phyloP scores from a whole-genome alignment of 2,329 filamentous ascomycete species.

The Claviceps pazoutovae region DNA sequence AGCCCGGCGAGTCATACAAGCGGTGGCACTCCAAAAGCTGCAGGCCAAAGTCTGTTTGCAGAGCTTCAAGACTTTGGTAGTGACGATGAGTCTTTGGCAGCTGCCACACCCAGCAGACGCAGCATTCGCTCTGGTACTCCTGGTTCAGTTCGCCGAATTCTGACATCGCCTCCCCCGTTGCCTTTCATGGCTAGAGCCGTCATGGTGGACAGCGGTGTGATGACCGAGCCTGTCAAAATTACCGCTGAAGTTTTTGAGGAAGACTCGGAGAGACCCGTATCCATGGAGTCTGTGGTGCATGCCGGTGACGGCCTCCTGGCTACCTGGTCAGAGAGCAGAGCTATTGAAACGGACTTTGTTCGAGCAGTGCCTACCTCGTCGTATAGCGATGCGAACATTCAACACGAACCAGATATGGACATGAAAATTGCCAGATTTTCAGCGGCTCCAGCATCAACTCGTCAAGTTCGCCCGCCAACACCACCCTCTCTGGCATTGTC shows the following conservation, averaged over 20 bases:
- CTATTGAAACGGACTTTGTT: constrained; percentile 15
- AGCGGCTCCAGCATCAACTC: constrained; percentile 32
- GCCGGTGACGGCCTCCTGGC: constrained; percentile 11
- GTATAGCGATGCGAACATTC: constrained; percentile 39
- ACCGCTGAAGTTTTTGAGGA: constrained; percentile 8
- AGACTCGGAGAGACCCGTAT: constrained; percentile 19
- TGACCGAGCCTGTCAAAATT: constrained; percentile 44
- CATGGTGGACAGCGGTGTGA: constrained; percentile 47
- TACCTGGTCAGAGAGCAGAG: constrained; percentile 14
- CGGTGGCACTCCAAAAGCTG: constrained; percentile 36
- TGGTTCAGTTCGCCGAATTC: constrained; percentile 28
- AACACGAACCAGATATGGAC: constrained; percentile 35
- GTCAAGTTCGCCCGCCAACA: constrained; percentile 16
- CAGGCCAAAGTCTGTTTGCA: constrained; percentile 72
- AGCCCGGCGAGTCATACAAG: constrained; percentile 45
- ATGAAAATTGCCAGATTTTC: constrained; percentile 41
- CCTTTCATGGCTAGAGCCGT: constrained; percentile 36
- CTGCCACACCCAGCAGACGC: constrained; percentile 40
- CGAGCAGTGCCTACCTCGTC: constrained; percentile 34
- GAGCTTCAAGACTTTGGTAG: constrained; percentile 73
- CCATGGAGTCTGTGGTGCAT: constrained; percentile 28
- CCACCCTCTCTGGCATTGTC: constrained; percentile 29
- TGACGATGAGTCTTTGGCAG: constrained; percentile 57
- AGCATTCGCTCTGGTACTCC: constrained; percentile 34
- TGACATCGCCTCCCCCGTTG: constrained; percentile 32